Percentiles rank a stretch among this genome's conserved stretches.
phyloP scores from a whole-genome alignment of 768 basidiomycete species.

The Boletus sp. region DNA sequence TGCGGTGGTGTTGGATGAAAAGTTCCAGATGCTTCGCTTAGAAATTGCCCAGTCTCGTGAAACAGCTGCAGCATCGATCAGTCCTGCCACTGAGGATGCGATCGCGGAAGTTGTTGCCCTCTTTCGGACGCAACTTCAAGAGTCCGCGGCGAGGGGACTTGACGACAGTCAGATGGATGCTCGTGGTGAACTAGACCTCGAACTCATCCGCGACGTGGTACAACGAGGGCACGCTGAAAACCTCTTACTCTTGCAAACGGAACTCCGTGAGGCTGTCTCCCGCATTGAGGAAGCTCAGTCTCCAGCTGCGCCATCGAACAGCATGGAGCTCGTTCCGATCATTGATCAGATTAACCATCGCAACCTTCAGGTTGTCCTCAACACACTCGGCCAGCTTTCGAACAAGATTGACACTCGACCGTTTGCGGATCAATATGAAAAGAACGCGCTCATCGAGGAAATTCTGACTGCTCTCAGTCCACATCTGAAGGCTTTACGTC shows the following conservation, averaged over 20 bases:
- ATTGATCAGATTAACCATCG: slow-evolving; percentile 59
- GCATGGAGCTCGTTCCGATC: slow-evolving; percentile 37
- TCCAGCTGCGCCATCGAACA: slow-evolving; percentile 9
- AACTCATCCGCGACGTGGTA: slow-evolving; percentile 66
- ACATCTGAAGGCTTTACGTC: slow-evolving; percentile 54
- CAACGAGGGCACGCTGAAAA: slow-evolving; percentile 65
- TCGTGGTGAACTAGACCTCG: slow-evolving; percentile 74
- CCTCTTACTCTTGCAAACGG: slow-evolving; percentile 53
- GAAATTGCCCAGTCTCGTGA: slow-evolving; percentile 33
- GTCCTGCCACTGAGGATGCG: slow-evolving; percentile 53
- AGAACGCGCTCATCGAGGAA: slow-evolving; percentile 59
- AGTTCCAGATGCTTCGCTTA: slow-evolving; percentile 49
- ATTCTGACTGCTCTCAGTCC: slow-evolving; percentile 58
- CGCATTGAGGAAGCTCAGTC: slow-evolving; percentile 35
- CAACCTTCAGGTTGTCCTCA: slow-evolving; percentile 57
- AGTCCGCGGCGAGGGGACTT: slow-evolving; percentile 51
- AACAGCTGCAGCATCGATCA: slow-evolving; percentile 31
- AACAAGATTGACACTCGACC: slow-evolving; percentile 34
- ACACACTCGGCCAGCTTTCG: slow-evolving; percentile 50
- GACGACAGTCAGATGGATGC: slow-evolving; percentile 70
- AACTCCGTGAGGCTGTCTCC: slow-evolving; percentile 51
- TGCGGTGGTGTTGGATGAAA: slow-evolving; percentile 65
- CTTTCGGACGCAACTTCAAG: slow-evolving; percentile 65
- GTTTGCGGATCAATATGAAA: slow-evolving; percentile 42
- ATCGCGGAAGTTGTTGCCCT: slow-evolving; percentile 64